A percentile compares a stretch with the other conserved stretches of the same genome.
Evolutionary conservation across 192 early-diverging fungal species (phyloP).

Genomic region (Mortierella antarctica): DNA sequence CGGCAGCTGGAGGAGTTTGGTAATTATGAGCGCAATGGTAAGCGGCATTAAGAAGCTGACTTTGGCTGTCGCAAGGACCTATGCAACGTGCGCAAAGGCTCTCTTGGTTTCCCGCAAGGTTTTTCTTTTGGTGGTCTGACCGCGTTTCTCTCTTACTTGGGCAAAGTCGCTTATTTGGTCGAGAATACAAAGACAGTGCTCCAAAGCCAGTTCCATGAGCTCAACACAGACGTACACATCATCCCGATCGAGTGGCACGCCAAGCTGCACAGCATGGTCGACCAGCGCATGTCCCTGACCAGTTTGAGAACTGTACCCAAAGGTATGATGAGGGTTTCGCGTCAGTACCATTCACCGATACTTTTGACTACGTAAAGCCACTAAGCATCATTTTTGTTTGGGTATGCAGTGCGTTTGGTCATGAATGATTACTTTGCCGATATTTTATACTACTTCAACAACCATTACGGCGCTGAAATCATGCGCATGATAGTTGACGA

Average conservation of each 20-base stretch:
- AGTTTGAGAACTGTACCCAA: slow-evolving; percentile 58
- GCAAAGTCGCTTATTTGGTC: slow-evolving; percentile 35
- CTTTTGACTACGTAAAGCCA: neutral
- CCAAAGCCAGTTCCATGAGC: slow-evolving; percentile 42
- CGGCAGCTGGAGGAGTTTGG: slow-evolving; percentile 56
- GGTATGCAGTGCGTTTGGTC: slow-evolving; percentile 46
- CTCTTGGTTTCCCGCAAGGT: neutral
- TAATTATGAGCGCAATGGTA: slow-evolving; percentile 56
- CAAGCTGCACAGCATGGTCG: slow-evolving; percentile 54
- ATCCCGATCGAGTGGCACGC: slow-evolving; percentile 59
- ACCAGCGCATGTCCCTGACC: slow-evolving; percentile 48
- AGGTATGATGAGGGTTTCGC: slow-evolving; percentile 12
- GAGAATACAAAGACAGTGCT: slow-evolving; percentile 46
- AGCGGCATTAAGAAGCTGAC: neutral
- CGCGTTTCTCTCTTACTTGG: neutral
- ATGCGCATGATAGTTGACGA: slow-evolving; percentile 65
- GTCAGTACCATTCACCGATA: too few species aligned
- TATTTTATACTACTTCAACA: slow-evolving; percentile 58
- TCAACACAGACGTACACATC: slow-evolving; percentile 48
- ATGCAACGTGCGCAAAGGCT: neutral
- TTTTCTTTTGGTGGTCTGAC: neutral
- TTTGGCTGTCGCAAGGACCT: too few species aligned
- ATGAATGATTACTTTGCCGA: slow-evolving; percentile 61
- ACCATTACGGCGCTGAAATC: slow-evolving; percentile 61
- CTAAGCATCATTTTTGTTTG: neutral